Evolutionary conservation across 148 eudicot genomes (phyloP).

Genomic region (Nepenthes mirabilis): DNA sequence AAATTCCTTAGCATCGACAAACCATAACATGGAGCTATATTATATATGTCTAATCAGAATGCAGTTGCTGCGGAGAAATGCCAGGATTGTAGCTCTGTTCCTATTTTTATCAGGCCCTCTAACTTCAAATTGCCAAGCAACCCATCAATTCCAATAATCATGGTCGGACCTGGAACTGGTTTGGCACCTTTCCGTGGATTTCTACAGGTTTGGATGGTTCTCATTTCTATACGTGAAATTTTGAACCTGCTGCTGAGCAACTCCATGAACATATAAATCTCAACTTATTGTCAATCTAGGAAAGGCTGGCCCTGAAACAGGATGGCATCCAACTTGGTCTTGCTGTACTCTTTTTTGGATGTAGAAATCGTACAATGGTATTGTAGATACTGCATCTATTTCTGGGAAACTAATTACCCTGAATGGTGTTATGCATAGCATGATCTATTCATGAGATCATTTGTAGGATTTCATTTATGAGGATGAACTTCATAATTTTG

Average conservation of each 20-base stretch:
- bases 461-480: constrained; percentile 61
- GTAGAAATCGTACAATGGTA: constrained; percentile 82
- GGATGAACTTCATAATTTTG: constrained; percentile 61
- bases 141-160: constrained; percentile 52
- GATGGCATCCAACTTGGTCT: constrained; percentile 65
- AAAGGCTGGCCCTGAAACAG: constrained; percentile 64
- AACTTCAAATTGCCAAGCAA: constrained; percentile 72
- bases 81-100: constrained; percentile 58
- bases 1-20: no score
- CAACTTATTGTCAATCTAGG: constrained; percentile 33
- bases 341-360: constrained; percentile 73
- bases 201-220: constrained; percentile 42
- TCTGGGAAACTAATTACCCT: no score
- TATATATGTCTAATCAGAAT: constrained; percentile 31
- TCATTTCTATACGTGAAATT: neutral
- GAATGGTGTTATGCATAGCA: no score
- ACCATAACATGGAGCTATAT: neutral
- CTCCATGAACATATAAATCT: neutral
- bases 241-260: neutral
- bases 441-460: no score
- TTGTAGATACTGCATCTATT: no score
- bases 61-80: constrained; percentile 51
- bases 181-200: constrained; percentile 91
- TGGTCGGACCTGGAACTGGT: constrained; percentile 96
- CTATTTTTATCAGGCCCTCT: constrained; percentile 72